Base-by-base conservation (phyloP, 805 yeast species). In the Saturnispora zaruensis region DNA sequence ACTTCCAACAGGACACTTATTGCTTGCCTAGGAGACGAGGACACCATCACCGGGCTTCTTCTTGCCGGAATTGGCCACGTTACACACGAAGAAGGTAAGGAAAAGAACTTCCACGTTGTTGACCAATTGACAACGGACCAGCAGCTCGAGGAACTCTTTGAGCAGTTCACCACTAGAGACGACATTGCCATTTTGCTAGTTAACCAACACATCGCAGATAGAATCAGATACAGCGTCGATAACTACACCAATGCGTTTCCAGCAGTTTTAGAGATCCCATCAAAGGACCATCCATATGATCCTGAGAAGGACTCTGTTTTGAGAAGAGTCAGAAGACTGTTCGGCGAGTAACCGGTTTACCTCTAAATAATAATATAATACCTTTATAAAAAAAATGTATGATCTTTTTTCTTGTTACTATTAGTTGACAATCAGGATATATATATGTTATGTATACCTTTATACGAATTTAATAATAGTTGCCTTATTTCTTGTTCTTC, bases 11-110 rank as follows among this genome's bases (percentile, higher is more conserved):
- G 99, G 61, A 77, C 84, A 37, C 75, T 90, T 57, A 73, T 93
- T 51, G 98, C 97, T 11, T 95, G 90, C 37, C 88, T 93, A 62
- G 99, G 97, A 16, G 99, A 93, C 63, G 99, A 93, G 70, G 98
- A 93, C 64, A 85, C 98, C 21, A 90, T 93, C 53, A 93, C 99
- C 2, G 99, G 99, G 3, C 78, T 93, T 75, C 74, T 93, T 33
- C 76, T 93, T 51, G 99, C 99, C 1, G 99, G 99, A 26, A 81
- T 87, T 51, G 99, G 99, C 24, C 95, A 91, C 62, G 82, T 89
- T 20, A 75, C 78, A 26, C 70, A 69, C 53, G 82, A 77, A 53
- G 74, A 79, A 38, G 80, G 80, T 18, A 77, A 77, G 59, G 82
- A 78, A 57, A 82, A 87, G 71, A 93, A 93, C 74, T 93, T 93